phyloP scores from a whole-genome alignment of 78 protist species.

The Monocercomonoides exilis region DNA sequence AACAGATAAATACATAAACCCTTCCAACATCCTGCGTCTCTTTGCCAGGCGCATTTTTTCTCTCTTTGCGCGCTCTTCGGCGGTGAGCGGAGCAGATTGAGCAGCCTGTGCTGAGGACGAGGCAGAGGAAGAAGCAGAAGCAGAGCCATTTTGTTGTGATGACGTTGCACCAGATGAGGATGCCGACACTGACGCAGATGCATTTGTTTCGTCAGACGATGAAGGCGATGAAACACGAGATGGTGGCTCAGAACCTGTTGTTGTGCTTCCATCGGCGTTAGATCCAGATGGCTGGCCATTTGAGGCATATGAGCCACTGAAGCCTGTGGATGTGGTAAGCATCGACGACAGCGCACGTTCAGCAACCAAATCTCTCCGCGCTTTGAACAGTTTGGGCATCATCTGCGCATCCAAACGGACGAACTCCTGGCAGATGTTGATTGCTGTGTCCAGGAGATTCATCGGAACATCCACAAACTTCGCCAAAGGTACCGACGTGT shows the following conservation, averaged over 20 bases:
- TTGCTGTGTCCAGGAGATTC: constrained; percentile 25
- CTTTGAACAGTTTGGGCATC: constrained; percentile 41
- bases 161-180: too few relatives aligned
- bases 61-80: neutral
- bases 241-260: too few relatives aligned
- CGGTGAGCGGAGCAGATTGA: too few relatives aligned
- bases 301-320: too few relatives aligned
- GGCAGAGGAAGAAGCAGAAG: too few relatives aligned
- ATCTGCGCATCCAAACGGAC: constrained; percentile 52
- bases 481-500: neutral
- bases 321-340: neutral
- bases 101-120: too few relatives aligned
- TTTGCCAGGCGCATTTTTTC: too few relatives aligned
- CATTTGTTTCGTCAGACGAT: too few relatives aligned
- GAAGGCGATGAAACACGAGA: too few relatives aligned
- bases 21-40: neutral
- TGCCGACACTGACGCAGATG: too few relatives aligned
- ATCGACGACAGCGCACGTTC: neutral
- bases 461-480: constrained; percentile 11
- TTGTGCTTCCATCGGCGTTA: neutral
- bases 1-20: neutral
- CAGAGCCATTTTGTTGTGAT: too few relatives aligned
- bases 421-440: constrained; percentile 12
- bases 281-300: too few relatives aligned
- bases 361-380: neutral